Evolutionary conservation across 2,329 filamentous ascomycete genomes (phyloP).

Genomic region (Karstenula rhodostoma): DNA sequence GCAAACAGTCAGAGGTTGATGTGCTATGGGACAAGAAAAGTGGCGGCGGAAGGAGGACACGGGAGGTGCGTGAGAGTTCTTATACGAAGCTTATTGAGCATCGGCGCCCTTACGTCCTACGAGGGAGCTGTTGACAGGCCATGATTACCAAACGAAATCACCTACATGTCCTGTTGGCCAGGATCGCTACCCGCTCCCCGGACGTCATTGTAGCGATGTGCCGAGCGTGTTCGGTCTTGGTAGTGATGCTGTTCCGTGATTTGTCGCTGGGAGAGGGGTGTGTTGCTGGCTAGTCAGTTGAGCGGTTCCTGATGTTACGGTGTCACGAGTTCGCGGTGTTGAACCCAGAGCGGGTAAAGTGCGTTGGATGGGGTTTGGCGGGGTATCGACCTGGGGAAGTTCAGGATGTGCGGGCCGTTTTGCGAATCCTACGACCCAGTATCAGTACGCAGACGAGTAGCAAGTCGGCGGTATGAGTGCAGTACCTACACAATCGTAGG

Average conservation of each 20-base stretch:
- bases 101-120: slow-evolving; percentile 11
- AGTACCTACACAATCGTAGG: not conserved
- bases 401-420: slow-evolving; percentile 21
- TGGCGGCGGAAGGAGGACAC: slow-evolving; percentile 9
- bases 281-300: not conserved
- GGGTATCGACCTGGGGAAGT: slow-evolving; percentile 14
- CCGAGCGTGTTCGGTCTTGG: not conserved
- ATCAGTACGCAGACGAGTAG: not conserved
- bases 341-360: slow-evolving; percentile 22
- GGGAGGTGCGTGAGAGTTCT: slow-evolving; percentile 21
- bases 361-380: slow-evolving; percentile 11
- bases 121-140: slow-evolving; percentile 9
- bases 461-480: not conserved
- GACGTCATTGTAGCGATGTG: slow-evolving; percentile 16
- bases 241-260: not conserved
- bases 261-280: not conserved
- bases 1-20: slow-evolving; percentile 3
- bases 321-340: slow-evolving; percentile 14
- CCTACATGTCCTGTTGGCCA: slow-evolving; percentile 25
- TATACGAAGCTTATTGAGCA: slow-evolving; percentile 25
- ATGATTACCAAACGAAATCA: slow-evolving; percentile 22
- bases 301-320: slow-evolving; percentile 15
- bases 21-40: slow-evolving; percentile 4
- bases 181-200: slow-evolving; percentile 22
- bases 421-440: slow-evolving; percentile 1